phyloP scores from a whole-genome alignment of 1,284 basidiomycete genomes.

The Austroboletus novae-zelandiae region DNA sequence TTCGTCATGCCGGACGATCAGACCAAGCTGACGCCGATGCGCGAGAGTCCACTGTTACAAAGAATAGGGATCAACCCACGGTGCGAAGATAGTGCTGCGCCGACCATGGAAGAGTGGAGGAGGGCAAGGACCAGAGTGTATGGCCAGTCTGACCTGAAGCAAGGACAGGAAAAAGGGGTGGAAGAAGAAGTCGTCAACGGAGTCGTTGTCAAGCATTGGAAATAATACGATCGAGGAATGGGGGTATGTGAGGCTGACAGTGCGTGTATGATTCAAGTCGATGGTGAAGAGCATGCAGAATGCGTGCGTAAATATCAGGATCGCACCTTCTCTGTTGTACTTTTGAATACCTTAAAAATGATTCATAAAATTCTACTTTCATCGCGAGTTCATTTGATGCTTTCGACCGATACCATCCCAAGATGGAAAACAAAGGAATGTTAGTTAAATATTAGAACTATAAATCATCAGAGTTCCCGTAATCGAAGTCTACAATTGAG shows the following conservation, averaged over 20 bases:
- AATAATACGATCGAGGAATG: too few relatives aligned
- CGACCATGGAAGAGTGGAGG: slow-evolving; percentile 41
- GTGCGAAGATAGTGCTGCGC: slow-evolving; percentile 34
- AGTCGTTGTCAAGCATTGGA: slow-evolving; percentile 45
- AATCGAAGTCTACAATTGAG: slow-evolving; percentile 17
- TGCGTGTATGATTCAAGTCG: too few relatives aligned
- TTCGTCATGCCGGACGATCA: slow-evolving; percentile 37
- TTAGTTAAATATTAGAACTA: slow-evolving; percentile 5
- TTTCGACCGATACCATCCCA: too few relatives aligned
- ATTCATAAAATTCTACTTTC: too few relatives aligned
- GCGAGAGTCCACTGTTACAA: slow-evolving; percentile 32
- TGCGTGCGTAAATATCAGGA: too few relatives aligned
- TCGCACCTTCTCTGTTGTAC: too few relatives aligned
- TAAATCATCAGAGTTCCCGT: not conserved
- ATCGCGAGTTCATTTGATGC: too few relatives aligned
- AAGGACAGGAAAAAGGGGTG: slow-evolving; percentile 30
- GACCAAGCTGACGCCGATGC: slow-evolving; percentile 30
- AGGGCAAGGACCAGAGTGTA: slow-evolving; percentile 39
- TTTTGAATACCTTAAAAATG: too few relatives aligned
- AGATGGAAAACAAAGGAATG: too few relatives aligned
- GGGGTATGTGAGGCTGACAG: too few relatives aligned
- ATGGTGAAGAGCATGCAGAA: too few relatives aligned
- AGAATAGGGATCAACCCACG: slow-evolving; percentile 32
- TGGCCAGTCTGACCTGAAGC: slow-evolving; percentile 36
- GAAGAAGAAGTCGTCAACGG: slow-evolving; percentile 46